Evolutionary conservation across 2,329 filamentous ascomycete species (phyloP), one percentile per base, ranked within the genome.

Genomic region (Monilinia fructicola): DNA sequence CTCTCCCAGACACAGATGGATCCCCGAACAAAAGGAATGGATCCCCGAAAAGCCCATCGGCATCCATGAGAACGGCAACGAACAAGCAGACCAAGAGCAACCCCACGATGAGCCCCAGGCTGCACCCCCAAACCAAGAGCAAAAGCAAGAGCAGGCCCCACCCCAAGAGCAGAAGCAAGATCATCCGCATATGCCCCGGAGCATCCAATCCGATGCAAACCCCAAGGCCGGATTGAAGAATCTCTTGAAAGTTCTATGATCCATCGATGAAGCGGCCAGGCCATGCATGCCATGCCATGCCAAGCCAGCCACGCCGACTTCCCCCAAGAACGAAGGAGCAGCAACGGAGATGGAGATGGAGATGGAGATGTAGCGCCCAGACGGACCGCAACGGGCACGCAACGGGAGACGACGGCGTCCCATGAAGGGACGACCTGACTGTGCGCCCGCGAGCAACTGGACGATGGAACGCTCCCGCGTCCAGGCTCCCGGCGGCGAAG

Each of bases 1-100:
- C 9, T 28, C 28, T 26, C 9, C 28, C 67, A 89, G 87, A 28
- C 88, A 90, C 74, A 78, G 76, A 44, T 90, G 87, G 87, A 78
- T 84, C 54, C 78, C 83, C 4, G 80, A 84, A 31, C 76, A 79
- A 54, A 87, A 85, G 73, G 81, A 86, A 71, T 90, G 88, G 88
- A 75, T 42, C 18, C 60, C 60, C 26, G 50, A 67, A n/a, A 46
- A 56, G n/a, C 31, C 46, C 11, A 50, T 61, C 1, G 23, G 14
- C 1, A 38, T 61, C 14, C 44, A 50, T 12, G 42, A 60, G n/a
- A 38, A 35, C 5, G 31, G 31, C 3, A 35, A 35, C 9, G 31
- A 35, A 35, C 5, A 35, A 35, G 31, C 4, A 35, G 9, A 7
- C 5, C 31, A 35, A 35, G 31, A 5, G 31, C 31, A 35, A 35